Base-by-base conservation (phyloP, 495 filamentous ascomycete species). In the Hyaloscypha variabilis region DNA sequence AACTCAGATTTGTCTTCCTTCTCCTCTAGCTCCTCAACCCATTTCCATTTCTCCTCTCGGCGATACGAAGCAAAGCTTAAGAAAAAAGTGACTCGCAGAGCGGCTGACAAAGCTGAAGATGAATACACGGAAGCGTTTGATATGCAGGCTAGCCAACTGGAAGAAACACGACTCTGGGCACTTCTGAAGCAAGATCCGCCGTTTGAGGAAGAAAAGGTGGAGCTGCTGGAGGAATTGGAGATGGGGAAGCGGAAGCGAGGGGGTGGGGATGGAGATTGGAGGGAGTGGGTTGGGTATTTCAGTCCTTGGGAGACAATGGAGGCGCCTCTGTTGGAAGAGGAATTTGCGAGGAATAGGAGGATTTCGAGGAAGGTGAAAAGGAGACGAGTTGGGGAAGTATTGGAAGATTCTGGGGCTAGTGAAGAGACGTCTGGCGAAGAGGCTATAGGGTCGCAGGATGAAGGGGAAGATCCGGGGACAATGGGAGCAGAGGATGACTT, bases 151-250 rank as follows among this genome's bases (percentile, higher is more conserved):
- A 83, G 83, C 64, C 76, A 71, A 17, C 58, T 68, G 8, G 88
- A 90, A 72, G 89, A 93, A 75, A 69, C 72, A 39, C 67, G 73
- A 14, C 63, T 92, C 11, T 89, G 87, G 85, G 64, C 66, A 0
- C 42, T 88, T 11, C 71, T 93, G 0, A 13, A 62, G 6, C 64
- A 66, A 36, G 51, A 31, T 8, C 42, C 67, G 24, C 70, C 68
- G 19, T 66, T 67, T 51, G 68, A 67, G 6, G 68, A 77, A 34
- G 54, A 58, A 13, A 65, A 69, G 25, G 19, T 24, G 11, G 52
- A 69, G 39, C 54, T 63, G 21, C 8, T 61, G 29, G 58, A 69
- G 39, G 25, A 66, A 17, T 63, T 57, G 14, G 65, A 68, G n/a
- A 67, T 56, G 39, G 74, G 75, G 11, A 28, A 71, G 25, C 60